These are phyloP conservation scores for Chlamydomonas sp. DNA, from an alignment of 139 green algal genomes.

Conservation along the genomic window DNA sequence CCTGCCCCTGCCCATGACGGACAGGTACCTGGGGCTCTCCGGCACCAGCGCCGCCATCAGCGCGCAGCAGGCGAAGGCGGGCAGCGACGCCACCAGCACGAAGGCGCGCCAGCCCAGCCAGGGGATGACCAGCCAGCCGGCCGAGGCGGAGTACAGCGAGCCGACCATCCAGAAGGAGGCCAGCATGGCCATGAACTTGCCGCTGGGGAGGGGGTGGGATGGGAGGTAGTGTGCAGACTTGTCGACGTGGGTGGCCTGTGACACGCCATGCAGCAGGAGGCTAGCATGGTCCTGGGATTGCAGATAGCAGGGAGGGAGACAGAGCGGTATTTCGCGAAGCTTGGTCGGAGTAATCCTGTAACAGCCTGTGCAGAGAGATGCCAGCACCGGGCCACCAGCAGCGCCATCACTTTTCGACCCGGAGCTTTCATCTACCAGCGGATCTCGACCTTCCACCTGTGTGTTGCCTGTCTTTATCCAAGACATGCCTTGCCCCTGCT, in stretches of 20 bases:
- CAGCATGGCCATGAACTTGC: conserved; percentile 53
- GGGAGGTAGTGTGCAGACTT: background rate
- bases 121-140: conserved; percentile 58
- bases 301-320: too few species aligned
- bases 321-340: too few species aligned
- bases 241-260: too few species aligned
- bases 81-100: conserved; percentile 51
- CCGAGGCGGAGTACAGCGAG: conserved; percentile 49
- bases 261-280: too few species aligned
- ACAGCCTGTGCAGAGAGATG: too few species aligned
- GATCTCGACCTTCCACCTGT: background rate
- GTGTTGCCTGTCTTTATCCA: background rate
- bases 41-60: conserved; percentile 36
- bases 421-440: too few species aligned
- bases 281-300: too few species aligned
- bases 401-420: too few species aligned
- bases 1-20: conserved; percentile 38
- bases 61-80: conserved; percentile 24
- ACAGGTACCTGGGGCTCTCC: conserved; percentile 56
- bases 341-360: too few species aligned
- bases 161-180: conserved; percentile 65
- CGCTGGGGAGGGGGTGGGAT: conserved; percentile 1
- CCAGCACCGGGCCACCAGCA: too few species aligned
- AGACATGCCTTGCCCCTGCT: too few species aligned
- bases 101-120: conserved; percentile 50